Conservation (phyloP, 2,329 filamentous ascomycete species). For the Tothia fuscella region DNA sequence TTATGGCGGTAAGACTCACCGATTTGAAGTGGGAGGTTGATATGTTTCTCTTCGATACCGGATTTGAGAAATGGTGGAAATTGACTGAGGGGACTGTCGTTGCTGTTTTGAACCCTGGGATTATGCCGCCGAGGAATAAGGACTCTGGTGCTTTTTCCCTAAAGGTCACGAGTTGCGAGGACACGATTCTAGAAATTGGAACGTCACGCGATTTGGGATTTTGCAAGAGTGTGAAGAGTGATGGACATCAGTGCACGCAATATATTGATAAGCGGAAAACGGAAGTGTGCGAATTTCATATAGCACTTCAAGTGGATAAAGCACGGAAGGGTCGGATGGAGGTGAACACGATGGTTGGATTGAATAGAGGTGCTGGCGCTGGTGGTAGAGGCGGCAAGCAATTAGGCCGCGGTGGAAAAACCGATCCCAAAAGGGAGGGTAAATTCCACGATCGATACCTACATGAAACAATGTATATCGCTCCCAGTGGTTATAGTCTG, state of each 20-base stretch:
- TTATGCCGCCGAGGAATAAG: slow-evolving; percentile 72
- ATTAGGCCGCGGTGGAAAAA: slow-evolving; percentile 16
- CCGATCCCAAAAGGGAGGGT: slow-evolving; percentile 21
- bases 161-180: slow-evolving; percentile 72
- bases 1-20: slow-evolving; percentile 81
- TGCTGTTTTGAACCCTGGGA: slow-evolving; percentile 79
- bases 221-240: slow-evolving; percentile 74
- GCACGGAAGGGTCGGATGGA: slow-evolving; percentile 60
- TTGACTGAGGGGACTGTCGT: slow-evolving; percentile 82
- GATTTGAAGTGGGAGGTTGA: slow-evolving; percentile 88
- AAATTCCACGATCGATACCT: slow-evolving; percentile 45
- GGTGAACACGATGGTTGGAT: slow-evolving; percentile 51
- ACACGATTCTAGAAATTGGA: slow-evolving; percentile 84
- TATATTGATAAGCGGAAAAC: slow-evolving; percentile 88
- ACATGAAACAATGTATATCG: slow-evolving; percentile 37
- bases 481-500: slow-evolving; percentile 21
- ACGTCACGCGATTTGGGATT: slow-evolving; percentile 73
- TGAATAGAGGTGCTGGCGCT: slow-evolving; percentile 22
- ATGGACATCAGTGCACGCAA: slow-evolving; percentile 64
- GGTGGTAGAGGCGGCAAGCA: slow-evolving; percentile 20
- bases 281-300: slow-evolving; percentile 85
- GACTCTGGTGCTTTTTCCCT: slow-evolving; percentile 79
- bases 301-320: slow-evolving; percentile 68
- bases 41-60: slow-evolving; percentile 81
- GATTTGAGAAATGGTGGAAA: slow-evolving; percentile 89